Base-by-base conservation (phyloP, 768 basidiomycete species). In the Tricholoma hemisulphureum region DNA sequence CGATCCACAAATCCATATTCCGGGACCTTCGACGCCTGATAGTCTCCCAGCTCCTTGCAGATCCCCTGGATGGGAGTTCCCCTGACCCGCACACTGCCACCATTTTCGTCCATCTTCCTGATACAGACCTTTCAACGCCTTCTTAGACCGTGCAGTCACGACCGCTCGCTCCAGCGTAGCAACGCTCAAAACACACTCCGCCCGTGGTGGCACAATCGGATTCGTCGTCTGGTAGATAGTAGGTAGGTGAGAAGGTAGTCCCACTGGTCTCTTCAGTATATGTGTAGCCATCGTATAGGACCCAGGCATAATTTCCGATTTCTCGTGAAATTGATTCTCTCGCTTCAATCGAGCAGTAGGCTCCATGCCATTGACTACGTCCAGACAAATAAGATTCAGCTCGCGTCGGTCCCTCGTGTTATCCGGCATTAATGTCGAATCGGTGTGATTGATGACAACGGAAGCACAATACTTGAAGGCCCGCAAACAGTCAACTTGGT, bases 271-370 rank as follows among this genome's bases (percentile, higher is more conserved):
- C 37, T 74, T 67, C 9, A 85, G 71, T 29, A 87, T 70, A 56
- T 91, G 89, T 4, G 90, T 93, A 11, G 88, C 79, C 85, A 89
- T 89, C 2, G 86, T 84, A 65, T 83, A 86, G 0, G 78, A 68
- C 2, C 76, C 66, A 2, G 66, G 54, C 3, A 65, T 14, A 77
- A 75, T 34, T 82, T 75, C 62, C 74, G 58, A 28, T 26, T 55
- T 59, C 57, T 62, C 55, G 28, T 46, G 37, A 26, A 53, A 39
- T 21, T 58, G 54, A n/a, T 55, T 52, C 21, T 57, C 51, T 14
- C 59, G 55, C 18, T 51, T 34, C n/a, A 58, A 24, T 48, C 14
- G n/a, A 28, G 50, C 48, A 41, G 26, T 24, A 16, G 11, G 23
- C 14, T 21, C 18, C 9, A 32, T 29, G 46, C 39, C 18, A 51